Evolutionary conservation across 768 basidiomycete species (phyloP).

Genomic region (Amanita phalloides): DNA sequence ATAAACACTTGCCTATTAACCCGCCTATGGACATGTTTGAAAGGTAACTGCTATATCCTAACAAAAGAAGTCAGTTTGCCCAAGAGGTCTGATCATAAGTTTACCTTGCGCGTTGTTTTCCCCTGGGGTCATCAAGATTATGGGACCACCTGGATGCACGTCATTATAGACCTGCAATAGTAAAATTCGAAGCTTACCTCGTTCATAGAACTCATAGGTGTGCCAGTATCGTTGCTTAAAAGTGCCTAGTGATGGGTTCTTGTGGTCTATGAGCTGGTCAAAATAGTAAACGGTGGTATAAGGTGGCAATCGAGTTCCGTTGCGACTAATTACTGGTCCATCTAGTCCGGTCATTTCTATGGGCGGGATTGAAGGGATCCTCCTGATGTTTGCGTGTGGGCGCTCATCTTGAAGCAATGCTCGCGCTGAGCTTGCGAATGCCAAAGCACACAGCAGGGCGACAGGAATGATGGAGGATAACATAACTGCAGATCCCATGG

Average conservation of each 20-base stretch:
- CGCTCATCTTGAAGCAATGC: conserved; percentile 26
- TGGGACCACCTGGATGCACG: conserved; percentile 37
- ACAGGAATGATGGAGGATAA: background rate
- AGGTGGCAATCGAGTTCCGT: conserved; percentile 34
- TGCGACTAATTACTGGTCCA: conserved; percentile 27
- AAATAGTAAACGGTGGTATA: conserved; percentile 41
- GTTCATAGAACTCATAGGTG: conserved; percentile 55
- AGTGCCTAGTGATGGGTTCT: conserved; percentile 51
- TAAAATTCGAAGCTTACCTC: conserved; percentile 19
- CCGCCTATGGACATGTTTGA: conserved; percentile 57
- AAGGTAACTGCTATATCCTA: conserved; percentile 41
- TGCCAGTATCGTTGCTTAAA: conserved; percentile 71
- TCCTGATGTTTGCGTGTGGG: conserved; percentile 30
- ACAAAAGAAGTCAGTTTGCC: background rate
- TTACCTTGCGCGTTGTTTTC: conserved; percentile 46
- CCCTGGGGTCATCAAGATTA: conserved; percentile 58
- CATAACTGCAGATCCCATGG: background rate
- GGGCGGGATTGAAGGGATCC: conserved; percentile 25
- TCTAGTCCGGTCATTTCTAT: conserved; percentile 16
- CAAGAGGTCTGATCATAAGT: conserved; percentile 6
- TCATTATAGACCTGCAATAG: background rate
- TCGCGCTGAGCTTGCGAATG: background rate
- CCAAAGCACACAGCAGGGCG: background rate
- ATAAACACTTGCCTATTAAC: conserved; percentile 26
- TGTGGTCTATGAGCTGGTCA: conserved; percentile 47